Evolutionary conservation across 2,329 filamentous ascomycete species (phyloP).

Genomic region (Orbilia oligospora): DNA sequence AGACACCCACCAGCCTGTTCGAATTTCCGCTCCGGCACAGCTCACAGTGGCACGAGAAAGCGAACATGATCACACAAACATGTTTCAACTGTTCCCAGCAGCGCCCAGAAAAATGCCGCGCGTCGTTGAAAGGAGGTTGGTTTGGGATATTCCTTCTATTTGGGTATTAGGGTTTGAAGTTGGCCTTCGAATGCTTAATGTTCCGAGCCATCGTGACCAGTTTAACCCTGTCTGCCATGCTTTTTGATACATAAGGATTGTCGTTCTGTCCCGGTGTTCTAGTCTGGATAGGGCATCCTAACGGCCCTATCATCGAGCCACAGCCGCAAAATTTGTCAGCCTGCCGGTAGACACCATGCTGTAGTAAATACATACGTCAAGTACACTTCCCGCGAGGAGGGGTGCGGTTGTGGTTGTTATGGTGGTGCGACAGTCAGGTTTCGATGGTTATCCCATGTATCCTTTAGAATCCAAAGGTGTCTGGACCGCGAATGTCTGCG

Average conservation of each 20-base stretch:
- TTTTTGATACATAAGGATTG: slow-evolving; percentile 29
- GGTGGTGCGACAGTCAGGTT: slow-evolving; percentile 33
- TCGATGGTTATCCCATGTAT: slow-evolving; percentile 13
- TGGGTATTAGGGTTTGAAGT: slow-evolving; percentile 19
- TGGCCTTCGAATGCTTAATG: slow-evolving; percentile 13
- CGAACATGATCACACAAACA: slow-evolving; percentile 20
- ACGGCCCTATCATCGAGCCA: slow-evolving; percentile 24
- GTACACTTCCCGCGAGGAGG: not conserved
- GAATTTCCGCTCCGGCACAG: slow-evolving; percentile 21
- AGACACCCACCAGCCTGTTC: slow-evolving; percentile 7
- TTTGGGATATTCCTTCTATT: slow-evolving; percentile 25
- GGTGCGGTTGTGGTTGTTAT: not conserved
- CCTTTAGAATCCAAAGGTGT: slow-evolving; percentile 3
- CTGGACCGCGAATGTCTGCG: slow-evolving; percentile 28
- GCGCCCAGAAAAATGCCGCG: slow-evolving; percentile 45
- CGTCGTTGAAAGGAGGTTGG: slow-evolving; percentile 33
- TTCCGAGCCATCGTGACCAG: slow-evolving; percentile 41
- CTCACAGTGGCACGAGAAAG: slow-evolving; percentile 9
- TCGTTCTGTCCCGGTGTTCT: slow-evolving; percentile 21
- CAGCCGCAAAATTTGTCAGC: slow-evolving; percentile 24
- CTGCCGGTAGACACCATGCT: slow-evolving; percentile 4
- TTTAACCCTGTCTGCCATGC: slow-evolving; percentile 34
- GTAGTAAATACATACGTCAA: not conserved
- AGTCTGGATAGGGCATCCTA: slow-evolving; percentile 16
- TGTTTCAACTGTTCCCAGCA: slow-evolving; percentile 42